phyloP scores from a whole-genome alignment of 169 alveolate genomes.

The Plasmodium sp. region DNA sequence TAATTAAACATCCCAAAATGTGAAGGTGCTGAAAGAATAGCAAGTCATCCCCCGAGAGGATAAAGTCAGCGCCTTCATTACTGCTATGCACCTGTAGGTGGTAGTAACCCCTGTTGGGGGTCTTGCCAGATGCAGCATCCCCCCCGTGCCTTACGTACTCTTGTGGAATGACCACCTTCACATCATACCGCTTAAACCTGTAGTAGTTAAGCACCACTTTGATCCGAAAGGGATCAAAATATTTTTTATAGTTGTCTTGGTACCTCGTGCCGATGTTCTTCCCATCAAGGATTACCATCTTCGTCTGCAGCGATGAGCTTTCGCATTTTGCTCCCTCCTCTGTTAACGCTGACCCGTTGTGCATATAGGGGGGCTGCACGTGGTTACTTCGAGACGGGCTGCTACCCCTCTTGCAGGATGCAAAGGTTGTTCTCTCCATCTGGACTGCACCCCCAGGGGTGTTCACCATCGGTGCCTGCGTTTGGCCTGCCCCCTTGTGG shows the following conservation, averaged over 20 bases:
- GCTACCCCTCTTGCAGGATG: background rate
- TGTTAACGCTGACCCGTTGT: background rate
- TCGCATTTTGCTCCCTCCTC: background rate
- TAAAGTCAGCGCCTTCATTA: background rate
- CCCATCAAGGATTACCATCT: conserved; percentile 33
- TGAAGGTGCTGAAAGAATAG: conserved; percentile 18
- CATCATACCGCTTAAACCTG: conserved; percentile 4
- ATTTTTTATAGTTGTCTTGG: conserved; percentile 36
- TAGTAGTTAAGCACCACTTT: conserved; percentile 42
- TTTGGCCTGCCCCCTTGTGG: background rate
- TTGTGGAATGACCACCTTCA: conserved; percentile 26
- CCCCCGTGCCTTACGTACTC: conserved; percentile 11
- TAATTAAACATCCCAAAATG: conserved; percentile 39
- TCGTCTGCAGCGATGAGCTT: background rate
- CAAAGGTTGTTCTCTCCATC: background rate
- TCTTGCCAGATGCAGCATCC: background rate
- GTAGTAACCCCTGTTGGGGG: background rate
- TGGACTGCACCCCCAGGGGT: background rate
- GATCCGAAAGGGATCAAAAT: conserved; percentile 44
- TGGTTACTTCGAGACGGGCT: background rate
- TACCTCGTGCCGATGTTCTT: conserved; percentile 56
- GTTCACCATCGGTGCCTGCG: background rate
- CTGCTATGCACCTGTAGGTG: background rate
- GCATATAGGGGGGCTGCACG: background rate
- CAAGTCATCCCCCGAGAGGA: conserved; percentile 9